Evolutionary conservation across 257 asterid species (phyloP).

Genomic region (Gentiana macrophylla): DNA sequence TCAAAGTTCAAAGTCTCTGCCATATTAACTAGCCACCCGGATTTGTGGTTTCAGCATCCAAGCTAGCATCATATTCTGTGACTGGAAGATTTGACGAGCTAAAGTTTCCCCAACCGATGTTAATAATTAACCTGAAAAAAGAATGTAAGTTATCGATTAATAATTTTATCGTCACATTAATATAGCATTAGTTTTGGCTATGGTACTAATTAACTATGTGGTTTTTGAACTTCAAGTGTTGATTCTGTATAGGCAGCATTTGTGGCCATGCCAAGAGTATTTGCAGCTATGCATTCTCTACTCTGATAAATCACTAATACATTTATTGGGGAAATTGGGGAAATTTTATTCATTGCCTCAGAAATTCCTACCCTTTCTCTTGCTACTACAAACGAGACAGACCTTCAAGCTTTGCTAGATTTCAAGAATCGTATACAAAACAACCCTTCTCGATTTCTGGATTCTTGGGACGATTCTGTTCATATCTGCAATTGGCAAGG

Average conservation of each 20-base stretch:
- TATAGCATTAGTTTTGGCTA: background rate
- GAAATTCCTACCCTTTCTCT: no score
- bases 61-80: slow-evolving; percentile 50
- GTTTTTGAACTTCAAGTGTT: slow-evolving; percentile 21
- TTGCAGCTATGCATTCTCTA: slow-evolving; percentile 58
- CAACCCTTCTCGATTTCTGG: no score
- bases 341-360: no score
- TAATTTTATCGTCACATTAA: background rate
- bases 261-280: slow-evolving; percentile 60
- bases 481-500: no score
- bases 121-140: slow-evolving; percentile 50
- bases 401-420: no score
- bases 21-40: slow-evolving; percentile 39
- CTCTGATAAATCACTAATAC: slow-evolving; percentile 63
- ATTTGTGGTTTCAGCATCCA: slow-evolving; percentile 47
- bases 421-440: no score
- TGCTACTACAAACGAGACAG: no score
- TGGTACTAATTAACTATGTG: slow-evolving; percentile 28
- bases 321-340: no score
- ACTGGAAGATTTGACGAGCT: slow-evolving; percentile 51
- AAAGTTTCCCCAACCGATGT: slow-evolving; percentile 68
- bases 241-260: slow-evolving; percentile 52
- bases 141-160: background rate
- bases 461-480: no score
- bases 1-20: no score